Evolutionary conservation across 2,329 filamentous ascomycete genomes (phyloP), one percentile per base, ranked within the genome.

Genomic region (Coleophoma eucalyptorum): DNA sequence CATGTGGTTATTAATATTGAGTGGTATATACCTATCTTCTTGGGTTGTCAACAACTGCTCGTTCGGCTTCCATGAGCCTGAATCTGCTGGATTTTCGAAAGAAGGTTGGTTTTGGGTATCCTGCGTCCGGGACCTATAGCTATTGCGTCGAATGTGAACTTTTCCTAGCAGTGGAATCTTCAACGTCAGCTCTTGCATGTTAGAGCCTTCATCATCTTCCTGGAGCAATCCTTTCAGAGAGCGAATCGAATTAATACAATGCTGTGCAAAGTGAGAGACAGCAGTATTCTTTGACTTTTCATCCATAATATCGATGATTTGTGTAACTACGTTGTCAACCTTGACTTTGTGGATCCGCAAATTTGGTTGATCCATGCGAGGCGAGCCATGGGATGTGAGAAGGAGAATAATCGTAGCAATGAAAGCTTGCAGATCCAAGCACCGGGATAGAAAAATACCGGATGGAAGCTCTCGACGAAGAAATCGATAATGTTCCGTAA

Each of bases 371-470:
- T 51, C 41, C 7, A 35, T 46, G 5, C 31, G 43, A 46, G 50
- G 16, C 11, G 46, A 49, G 45, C 26, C 43, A 38, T 48, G 48
- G 32, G 53, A 46, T 16, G 43, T 51, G 21, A 57, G 53, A 12
- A 57, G 50, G 33, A 57, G 53, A 33, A 55, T 35, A 32, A 55
- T 53, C 18, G 48, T 49, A 46, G 55, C 55, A 21, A 43, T 55
- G 40, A 57, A 57, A 10, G 46, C 55, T 34, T 57, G 55, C 33
- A 57, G 43, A 50, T 57, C 55, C 33, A 57, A 32, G 13, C 21
- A 31, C 43, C 46, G 50, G 33, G 43, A 32, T 19, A 55, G n/a
- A 46, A 57, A 53, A 33, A 55, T 49, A 6, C 50, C 52, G 4
- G 43, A 42, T 16, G 52, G 52, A 19, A 57, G 52, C 21, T 45